phyloP scores from a whole-genome alignment of 2,329 filamentous ascomycete species.

The Chaetomiaceae sp. region DNA sequence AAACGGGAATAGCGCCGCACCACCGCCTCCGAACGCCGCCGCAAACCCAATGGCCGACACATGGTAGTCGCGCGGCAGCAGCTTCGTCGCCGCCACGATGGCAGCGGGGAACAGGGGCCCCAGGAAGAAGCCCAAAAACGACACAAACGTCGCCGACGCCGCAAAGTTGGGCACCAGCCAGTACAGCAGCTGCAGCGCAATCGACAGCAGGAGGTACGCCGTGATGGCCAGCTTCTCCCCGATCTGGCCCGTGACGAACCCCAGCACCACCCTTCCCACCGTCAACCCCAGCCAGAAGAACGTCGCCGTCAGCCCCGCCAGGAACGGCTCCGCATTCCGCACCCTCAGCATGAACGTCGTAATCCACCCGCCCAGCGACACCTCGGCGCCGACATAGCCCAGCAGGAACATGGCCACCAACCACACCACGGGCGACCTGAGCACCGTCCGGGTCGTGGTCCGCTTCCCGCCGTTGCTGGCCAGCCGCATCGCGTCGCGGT shows the following conservation, averaged over 20 bases:
- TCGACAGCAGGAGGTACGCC: conserved; percentile 59
- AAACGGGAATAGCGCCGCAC: conserved; percentile 64
- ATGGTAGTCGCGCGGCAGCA: conserved; percentile 69
- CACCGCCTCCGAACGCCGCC: conserved; percentile 69
- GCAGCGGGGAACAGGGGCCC: conserved; percentile 75
- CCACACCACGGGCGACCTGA: conserved; percentile 3
- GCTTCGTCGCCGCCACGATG: conserved; percentile 67
- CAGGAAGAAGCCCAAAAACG: conserved; percentile 72
- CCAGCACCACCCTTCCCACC: conserved; percentile 65
- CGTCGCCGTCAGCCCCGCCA: conserved; percentile 70
- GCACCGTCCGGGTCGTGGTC: conserved; percentile 42
- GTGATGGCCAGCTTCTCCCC: conserved; percentile 66
- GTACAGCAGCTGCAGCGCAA: conserved; percentile 66
- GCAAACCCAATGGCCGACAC: conserved; percentile 79
- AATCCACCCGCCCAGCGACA: conserved; percentile 63
- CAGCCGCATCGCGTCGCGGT: conserved; percentile 41
- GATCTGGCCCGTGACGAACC: conserved; percentile 69
- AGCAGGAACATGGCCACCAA: conserved; percentile 35
- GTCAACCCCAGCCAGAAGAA: conserved; percentile 84
- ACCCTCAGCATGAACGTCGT: conserved; percentile 83
- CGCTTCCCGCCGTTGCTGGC: conserved; percentile 34
- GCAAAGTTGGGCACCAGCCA: conserved; percentile 78
- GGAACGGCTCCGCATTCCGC: conserved; percentile 63
- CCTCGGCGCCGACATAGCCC: conserved; percentile 74
- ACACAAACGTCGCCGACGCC: conserved; percentile 66